Conservation (phyloP, 1,139 yeast genomes). For the Debaryomycetaceae sp. region DNA sequence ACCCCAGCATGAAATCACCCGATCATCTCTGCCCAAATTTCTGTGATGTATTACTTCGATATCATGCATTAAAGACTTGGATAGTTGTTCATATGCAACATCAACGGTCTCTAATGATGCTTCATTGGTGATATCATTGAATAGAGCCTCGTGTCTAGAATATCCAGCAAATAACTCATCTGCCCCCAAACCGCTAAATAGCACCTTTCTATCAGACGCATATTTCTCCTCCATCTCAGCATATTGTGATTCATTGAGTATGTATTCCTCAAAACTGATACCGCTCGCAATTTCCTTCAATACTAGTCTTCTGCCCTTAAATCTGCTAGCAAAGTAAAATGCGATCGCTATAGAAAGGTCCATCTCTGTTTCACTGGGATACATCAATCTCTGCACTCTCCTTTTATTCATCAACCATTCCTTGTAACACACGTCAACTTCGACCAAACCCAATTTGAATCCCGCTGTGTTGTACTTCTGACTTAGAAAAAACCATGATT, state of each 20-base stretch:
- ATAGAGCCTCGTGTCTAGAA: slow-evolving; percentile 63
- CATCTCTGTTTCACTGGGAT: slow-evolving; percentile 89
- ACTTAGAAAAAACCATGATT: slow-evolving; percentile 55
- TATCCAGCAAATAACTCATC: slow-evolving; percentile 96
- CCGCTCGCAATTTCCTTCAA: slow-evolving; percentile 10
- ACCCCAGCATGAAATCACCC: slow-evolving; percentile 83
- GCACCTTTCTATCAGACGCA: slow-evolving; percentile 57
- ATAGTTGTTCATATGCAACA: slow-evolving; percentile 20
- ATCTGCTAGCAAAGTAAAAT: slow-evolving; percentile 82
- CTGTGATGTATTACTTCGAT: slow-evolving; percentile 70
- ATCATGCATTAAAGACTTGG: slow-evolving; percentile 60
- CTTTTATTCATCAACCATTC: slow-evolving; percentile 54
- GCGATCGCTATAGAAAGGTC: slow-evolving; percentile 93
- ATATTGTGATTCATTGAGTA: slow-evolving; percentile 11
- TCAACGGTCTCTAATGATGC: slow-evolving; percentile 14
- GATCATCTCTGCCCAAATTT: slow-evolving; percentile 87
- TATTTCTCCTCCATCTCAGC: slow-evolving; percentile 19
- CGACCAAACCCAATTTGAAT: slow-evolving; percentile 48
- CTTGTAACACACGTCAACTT: slow-evolving; percentile 68
- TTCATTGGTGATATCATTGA: slow-evolving; percentile 24
- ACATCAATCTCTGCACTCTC: slow-evolving; percentile 63
- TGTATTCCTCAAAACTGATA: slow-evolving; percentile 21
- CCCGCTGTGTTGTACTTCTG: slow-evolving; percentile 28
- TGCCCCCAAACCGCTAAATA: slow-evolving; percentile 94
- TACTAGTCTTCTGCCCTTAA: slow-evolving; percentile 32